phyloP scores from a whole-genome alignment of 2,329 filamentous ascomycete species.

The Fusarium falciforme region DNA sequence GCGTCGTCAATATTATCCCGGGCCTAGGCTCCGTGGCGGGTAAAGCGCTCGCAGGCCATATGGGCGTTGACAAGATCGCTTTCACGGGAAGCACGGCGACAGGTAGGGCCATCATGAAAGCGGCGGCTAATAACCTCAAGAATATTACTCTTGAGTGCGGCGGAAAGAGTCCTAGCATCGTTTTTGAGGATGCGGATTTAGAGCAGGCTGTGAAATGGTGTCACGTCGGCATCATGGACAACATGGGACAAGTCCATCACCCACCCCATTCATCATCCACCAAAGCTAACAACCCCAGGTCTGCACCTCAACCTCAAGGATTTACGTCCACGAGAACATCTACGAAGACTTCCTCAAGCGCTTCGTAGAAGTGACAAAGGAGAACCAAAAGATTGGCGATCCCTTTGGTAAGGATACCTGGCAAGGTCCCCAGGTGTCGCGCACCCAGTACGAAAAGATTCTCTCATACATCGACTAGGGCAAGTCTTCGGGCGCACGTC shows the following conservation, averaged over 20 bases:
- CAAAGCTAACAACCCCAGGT: conserved; percentile 51
- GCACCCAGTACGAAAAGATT: conserved; percentile 71
- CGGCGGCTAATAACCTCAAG: conserved; percentile 68
- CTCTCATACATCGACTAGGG: conserved; percentile 72
- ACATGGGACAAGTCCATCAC: conserved; percentile 54
- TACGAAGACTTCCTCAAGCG: conserved; percentile 70
- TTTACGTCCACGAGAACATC: conserved; percentile 67
- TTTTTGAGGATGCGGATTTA: conserved; percentile 70
- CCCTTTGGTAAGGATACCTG: conserved; percentile 71
- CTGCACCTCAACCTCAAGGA: conserved; percentile 67
- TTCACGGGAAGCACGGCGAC: conserved; percentile 77
- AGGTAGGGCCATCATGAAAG: conserved; percentile 75
- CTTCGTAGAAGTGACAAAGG: conserved; percentile 62
- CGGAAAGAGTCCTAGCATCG: conserved; percentile 66
- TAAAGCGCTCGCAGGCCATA: conserved; percentile 70
- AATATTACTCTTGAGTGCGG: conserved; percentile 69
- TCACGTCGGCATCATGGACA: conserved; percentile 57
- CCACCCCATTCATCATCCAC: neutral
- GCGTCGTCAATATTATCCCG: conserved; percentile 77
- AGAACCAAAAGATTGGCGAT: conserved; percentile 69
- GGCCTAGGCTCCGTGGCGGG: conserved; percentile 73
- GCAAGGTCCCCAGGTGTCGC: conserved; percentile 74
- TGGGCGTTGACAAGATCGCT: conserved; percentile 74
- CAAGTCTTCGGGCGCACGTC: conserved; percentile 70
- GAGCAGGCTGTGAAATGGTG: conserved; percentile 69